These are phyloP conservation scores for Blakeslea trispora DNA, from an alignment of 371 early-diverging fungal genomes.

Conservation along the genomic window DNA sequence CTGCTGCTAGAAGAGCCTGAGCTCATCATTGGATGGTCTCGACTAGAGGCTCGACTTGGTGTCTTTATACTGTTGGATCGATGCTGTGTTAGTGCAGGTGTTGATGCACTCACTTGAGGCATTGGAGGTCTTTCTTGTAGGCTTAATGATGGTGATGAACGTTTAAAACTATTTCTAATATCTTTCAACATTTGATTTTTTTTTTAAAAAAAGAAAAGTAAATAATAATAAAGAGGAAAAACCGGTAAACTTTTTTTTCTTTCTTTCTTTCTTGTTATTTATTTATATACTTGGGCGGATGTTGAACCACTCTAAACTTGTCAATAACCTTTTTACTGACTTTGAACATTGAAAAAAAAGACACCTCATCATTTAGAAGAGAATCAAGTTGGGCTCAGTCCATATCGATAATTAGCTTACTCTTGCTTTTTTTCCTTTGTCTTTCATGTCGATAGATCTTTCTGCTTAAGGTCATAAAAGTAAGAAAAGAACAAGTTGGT, in stretches of 20 bases:
- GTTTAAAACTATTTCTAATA: constrained; percentile 20
- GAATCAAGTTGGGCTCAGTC: too few relatives aligned
- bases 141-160: constrained; percentile 10
- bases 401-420: too few relatives aligned
- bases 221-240: constrained; percentile 1
- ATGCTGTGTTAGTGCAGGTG: not conserved
- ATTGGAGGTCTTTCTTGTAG: not conserved
- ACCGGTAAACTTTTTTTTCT: not conserved
- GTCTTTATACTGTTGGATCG: not conserved
- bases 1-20: constrained; percentile 12
- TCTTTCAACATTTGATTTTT: constrained; percentile 10
- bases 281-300: too few relatives aligned
- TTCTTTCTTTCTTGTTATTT: too few relatives aligned
- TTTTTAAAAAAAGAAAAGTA: constrained; percentile 1
- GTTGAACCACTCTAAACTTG: too few relatives aligned
- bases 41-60: not conserved
- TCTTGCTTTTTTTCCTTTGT: too few relatives aligned
- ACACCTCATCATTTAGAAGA: too few relatives aligned
- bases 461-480: too few relatives aligned
- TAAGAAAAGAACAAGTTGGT: too few relatives aligned
- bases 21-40: not conserved
- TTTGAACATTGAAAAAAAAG: too few relatives aligned
- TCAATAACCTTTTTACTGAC: too few relatives aligned
- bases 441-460: too few relatives aligned
- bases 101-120: not conserved